phyloP scores from a whole-genome alignment of 108 stramenopile species.

The Schizochytrium sp. region DNA sequence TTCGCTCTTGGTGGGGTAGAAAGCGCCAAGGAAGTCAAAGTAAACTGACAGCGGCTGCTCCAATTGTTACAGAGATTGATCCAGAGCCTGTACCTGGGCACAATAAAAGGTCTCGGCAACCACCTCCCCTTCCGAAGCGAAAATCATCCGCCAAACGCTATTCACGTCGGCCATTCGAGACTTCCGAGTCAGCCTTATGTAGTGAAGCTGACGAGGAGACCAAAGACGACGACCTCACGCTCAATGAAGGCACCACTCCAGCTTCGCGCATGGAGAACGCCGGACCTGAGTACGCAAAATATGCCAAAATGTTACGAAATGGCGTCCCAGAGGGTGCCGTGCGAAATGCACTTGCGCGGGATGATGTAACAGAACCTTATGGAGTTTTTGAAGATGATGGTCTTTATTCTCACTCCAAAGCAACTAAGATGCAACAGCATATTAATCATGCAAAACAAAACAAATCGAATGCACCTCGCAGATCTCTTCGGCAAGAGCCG shows the following conservation, averaged over 20 bases:
- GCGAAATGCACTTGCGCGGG: slow-evolving; percentile 13
- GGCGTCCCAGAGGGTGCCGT: slow-evolving; percentile 58
- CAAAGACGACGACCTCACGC: background rate
- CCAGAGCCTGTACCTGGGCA: too few species aligned
- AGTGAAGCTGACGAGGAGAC: background rate
- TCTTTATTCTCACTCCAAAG: background rate
- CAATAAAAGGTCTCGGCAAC: too few species aligned
- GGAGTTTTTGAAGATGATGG: background rate
- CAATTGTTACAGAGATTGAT: too few species aligned
- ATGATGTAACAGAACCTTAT: background rate
- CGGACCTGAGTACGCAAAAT: slow-evolving; percentile 39
- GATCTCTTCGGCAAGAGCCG: background rate
- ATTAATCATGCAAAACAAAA: background rate
- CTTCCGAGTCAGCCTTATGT: too few species aligned
- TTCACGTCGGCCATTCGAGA: too few species aligned
- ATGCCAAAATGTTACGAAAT: background rate
- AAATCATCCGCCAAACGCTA: too few species aligned
- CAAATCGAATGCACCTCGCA: background rate
- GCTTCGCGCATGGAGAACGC: background rate
- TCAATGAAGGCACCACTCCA: background rate
- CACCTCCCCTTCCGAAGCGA: too few species aligned
- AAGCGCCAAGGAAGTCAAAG: too few species aligned
- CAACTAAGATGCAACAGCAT: background rate
- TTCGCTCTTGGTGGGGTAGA: too few species aligned
- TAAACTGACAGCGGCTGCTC: too few species aligned